Evolutionary conservation across 768 basidiomycete genomes (phyloP).

Genomic region (Pulveroboletus sp.): DNA sequence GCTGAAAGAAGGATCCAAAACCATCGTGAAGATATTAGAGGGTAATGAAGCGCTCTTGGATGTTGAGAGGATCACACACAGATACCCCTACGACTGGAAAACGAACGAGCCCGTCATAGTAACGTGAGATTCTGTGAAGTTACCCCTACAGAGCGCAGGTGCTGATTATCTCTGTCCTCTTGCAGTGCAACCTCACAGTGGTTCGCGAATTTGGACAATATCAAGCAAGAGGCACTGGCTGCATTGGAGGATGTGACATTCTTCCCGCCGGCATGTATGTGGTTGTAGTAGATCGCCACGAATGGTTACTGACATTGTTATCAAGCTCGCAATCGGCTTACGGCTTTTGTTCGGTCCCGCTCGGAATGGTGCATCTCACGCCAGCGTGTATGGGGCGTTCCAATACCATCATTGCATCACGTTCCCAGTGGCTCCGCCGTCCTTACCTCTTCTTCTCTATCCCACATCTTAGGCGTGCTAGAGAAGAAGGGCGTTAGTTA

Average conservation of each 20-base stretch:
- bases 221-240: constrained; percentile 71
- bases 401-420: constrained; percentile 85
- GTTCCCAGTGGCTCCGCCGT: constrained; percentile 56
- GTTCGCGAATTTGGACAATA: constrained; percentile 88
- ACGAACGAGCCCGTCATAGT: constrained; percentile 90
- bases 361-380: constrained; percentile 99
- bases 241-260: constrained; percentile 72
- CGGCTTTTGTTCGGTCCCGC: constrained; percentile 78
- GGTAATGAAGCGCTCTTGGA: constrained; percentile 53
- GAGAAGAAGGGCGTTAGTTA: constrained; percentile 68
- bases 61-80: constrained; percentile 71
- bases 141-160: background rate
- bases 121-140: constrained; percentile 51
- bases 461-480: constrained; percentile 74
- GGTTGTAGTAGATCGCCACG: constrained; percentile 5
- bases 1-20: constrained; percentile 64
- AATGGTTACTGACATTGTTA: background rate
- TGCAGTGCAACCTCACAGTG: constrained; percentile 89
- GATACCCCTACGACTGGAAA: constrained; percentile 97
- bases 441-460: constrained; percentile 59
- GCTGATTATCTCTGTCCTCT: background rate
- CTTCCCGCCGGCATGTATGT: constrained; percentile 69
- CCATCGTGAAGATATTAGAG: constrained; percentile 59
- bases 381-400: constrained; percentile 96
- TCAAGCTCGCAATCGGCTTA: constrained; percentile 81